Conservation (phyloP, 2,329 filamentous ascomycete genomes). For the Arthrobotrys pseudoclavata region DNA sequence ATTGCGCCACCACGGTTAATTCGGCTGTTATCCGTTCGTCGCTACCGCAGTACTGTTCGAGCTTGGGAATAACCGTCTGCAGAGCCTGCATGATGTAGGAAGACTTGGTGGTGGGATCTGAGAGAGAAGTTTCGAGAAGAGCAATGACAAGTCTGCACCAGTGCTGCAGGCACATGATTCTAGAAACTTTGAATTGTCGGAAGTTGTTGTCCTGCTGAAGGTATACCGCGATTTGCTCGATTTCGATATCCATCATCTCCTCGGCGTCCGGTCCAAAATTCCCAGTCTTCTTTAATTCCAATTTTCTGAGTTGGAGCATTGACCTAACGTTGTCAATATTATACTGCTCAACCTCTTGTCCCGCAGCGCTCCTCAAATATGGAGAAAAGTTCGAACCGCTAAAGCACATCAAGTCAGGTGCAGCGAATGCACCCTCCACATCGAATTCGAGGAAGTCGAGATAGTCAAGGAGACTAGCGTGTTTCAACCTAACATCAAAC, state of each 20-base stretch:
- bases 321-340: slow-evolving; percentile 80
- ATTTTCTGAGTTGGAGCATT: slow-evolving; percentile 78
- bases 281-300: slow-evolving; percentile 72
- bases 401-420: slow-evolving; percentile 60
- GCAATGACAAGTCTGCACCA: slow-evolving; percentile 90
- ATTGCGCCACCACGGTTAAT: slow-evolving; percentile 65
- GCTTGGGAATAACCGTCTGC: slow-evolving; percentile 86
- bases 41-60: slow-evolving; percentile 81
- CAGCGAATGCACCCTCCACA: slow-evolving; percentile 67
- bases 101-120: slow-evolving; percentile 78
- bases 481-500: slow-evolving; percentile 45
- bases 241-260: slow-evolving; percentile 72
- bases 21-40: slow-evolving; percentile 72
- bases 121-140: slow-evolving; percentile 84
- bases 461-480: slow-evolving; percentile 87
- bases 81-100: slow-evolving; percentile 87
- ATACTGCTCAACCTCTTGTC: slow-evolving; percentile 69
- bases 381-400: slow-evolving; percentile 61
- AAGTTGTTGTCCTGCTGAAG: slow-evolving; percentile 72
- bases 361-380: slow-evolving; percentile 62
- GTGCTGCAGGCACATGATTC: slow-evolving; percentile 79
- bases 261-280: slow-evolving; percentile 69
- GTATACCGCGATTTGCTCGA: slow-evolving; percentile 73
- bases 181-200: slow-evolving; percentile 65
- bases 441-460: slow-evolving; percentile 87